Percentiles rank a stretch among this genome's conserved stretches.
Evolutionary conservation across 208 protist genomes (phyloP).

Genomic region (Leishmania lainsoni): DNA sequence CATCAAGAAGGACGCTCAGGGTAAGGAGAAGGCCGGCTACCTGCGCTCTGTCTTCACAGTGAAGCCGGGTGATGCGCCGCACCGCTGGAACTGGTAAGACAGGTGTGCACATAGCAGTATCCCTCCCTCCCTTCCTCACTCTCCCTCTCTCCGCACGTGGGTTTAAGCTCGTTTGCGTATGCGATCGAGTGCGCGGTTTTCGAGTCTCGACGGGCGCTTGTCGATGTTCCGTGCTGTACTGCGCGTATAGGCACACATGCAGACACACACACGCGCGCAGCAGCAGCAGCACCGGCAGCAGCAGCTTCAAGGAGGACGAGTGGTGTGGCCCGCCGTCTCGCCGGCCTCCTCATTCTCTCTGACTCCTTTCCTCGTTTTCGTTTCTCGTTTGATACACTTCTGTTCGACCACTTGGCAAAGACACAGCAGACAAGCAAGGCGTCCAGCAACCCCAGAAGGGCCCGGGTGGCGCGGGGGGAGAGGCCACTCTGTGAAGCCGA

Average conservation of each 20-base stretch:
- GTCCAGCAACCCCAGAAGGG: background rate
- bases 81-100: slow-evolving; percentile 86
- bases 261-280: background rate
- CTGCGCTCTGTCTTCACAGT: slow-evolving; percentile 87
- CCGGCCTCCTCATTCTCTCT: background rate
- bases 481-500: background rate
- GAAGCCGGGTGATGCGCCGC: slow-evolving; percentile 79
- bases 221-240: background rate
- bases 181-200: background rate
- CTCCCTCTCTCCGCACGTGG: background rate
- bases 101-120: background rate
- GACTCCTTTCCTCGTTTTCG: background rate
- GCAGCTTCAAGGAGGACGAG: background rate
- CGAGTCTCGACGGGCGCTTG: background rate
- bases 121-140: background rate
- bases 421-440: background rate
- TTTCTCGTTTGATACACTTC: background rate
- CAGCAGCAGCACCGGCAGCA: too few relatives aligned
- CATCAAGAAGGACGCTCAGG: slow-evolving; percentile 74
- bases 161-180: background rate
- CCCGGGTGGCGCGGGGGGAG: background rate
- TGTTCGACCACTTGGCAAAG: background rate
- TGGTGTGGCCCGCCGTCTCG: background rate
- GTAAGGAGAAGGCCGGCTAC: slow-evolving; percentile 80
- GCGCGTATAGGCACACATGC: background rate